These are phyloP conservation scores for Aspergillus leporis DNA, from an alignment of 495 filamentous ascomycete species.

Conservation along the genomic window DNA sequence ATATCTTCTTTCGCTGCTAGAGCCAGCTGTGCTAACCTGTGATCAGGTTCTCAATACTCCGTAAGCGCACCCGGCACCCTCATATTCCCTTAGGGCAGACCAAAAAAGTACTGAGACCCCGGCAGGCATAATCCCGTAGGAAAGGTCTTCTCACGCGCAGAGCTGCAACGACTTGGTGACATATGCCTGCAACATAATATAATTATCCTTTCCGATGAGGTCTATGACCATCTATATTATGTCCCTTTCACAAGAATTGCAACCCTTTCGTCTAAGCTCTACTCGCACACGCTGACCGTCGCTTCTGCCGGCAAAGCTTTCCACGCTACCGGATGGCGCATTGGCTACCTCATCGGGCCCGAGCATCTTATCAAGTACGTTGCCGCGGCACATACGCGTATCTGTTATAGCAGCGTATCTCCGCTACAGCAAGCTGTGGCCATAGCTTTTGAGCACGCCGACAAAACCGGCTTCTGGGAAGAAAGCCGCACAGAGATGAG, in stretches of 20 bases:
- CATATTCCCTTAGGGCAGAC: background rate
- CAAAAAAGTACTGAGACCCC: conserved; percentile 21
- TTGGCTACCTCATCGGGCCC: conserved; percentile 91
- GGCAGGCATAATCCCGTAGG: conserved; percentile 89
- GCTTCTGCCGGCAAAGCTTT: conserved; percentile 97
- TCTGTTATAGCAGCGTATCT: conserved; percentile 92
- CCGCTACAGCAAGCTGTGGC: conserved; percentile 94
- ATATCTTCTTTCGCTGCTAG: too few relatives aligned
- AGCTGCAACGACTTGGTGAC: conserved; percentile 80
- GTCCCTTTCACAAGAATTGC: conserved; percentile 90
- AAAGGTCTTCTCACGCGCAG: conserved; percentile 83
- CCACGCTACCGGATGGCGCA: conserved; percentile 95
- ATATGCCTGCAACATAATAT: conserved; percentile 90
- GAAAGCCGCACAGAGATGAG: conserved; percentile 80
- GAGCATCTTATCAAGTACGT: conserved; percentile 90
- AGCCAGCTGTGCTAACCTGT: too few relatives aligned
- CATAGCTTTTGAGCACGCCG: conserved; percentile 90
- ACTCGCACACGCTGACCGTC: conserved; percentile 84
- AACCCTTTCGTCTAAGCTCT: conserved; percentile 84
- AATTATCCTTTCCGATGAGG: conserved; percentile 92
- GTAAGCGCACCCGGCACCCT: conserved; percentile 28
- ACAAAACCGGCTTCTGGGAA: conserved; percentile 84
- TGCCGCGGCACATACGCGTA: conserved; percentile 89
- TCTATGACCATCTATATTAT: conserved; percentile 95
- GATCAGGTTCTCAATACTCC: conserved; percentile 48